Evolutionary conservation across 352 stramenopile genomes (phyloP).

Genomic region (Thalassiosira sp.): DNA sequence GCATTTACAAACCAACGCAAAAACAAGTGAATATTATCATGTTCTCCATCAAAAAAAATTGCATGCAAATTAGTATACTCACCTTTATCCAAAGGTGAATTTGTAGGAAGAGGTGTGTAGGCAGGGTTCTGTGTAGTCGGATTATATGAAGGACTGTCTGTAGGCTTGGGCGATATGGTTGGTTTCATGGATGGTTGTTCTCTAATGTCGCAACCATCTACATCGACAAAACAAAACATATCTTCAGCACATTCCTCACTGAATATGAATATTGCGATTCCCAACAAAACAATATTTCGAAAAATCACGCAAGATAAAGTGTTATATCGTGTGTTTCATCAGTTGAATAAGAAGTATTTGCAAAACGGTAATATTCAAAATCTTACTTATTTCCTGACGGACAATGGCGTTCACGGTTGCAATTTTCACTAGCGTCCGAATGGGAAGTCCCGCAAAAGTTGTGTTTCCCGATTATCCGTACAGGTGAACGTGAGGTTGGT

Average conservation of each 20-base stretch:
- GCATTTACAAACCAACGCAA: not conserved
- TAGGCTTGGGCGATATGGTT: slow-evolving; percentile 27
- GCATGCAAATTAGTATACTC: not conserved
- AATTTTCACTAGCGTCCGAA: slow-evolving; percentile 22
- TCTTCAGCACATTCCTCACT: slow-evolving; percentile 31
- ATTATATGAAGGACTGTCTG: not conserved
- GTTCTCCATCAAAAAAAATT: not conserved
- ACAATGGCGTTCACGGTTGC: slow-evolving; percentile 26
- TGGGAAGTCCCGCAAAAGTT: slow-evolving; percentile 38
- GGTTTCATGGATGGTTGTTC: slow-evolving; percentile 15
- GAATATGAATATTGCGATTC: no score
- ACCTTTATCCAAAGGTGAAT: slow-evolving; percentile 26
- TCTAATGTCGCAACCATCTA: slow-evolving; percentile 27
- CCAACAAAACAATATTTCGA: no score
- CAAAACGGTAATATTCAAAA: not conserved
- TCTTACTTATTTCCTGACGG: slow-evolving; percentile 21
- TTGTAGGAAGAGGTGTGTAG: slow-evolving; percentile 1
- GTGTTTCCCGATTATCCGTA: slow-evolving; percentile 4
- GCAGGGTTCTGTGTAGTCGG: slow-evolving; percentile 7
- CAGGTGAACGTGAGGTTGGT: no score
- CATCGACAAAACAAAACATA: slow-evolving; percentile 25
- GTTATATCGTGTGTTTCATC: no score
- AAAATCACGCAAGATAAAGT: no score
- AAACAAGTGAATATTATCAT: not conserved
- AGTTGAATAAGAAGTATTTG: not conserved